Evolutionary conservation across 306 rosid genomes (phyloP), one percentile per base, ranked within the genome.

Genomic region (Delonix regia): DNA sequence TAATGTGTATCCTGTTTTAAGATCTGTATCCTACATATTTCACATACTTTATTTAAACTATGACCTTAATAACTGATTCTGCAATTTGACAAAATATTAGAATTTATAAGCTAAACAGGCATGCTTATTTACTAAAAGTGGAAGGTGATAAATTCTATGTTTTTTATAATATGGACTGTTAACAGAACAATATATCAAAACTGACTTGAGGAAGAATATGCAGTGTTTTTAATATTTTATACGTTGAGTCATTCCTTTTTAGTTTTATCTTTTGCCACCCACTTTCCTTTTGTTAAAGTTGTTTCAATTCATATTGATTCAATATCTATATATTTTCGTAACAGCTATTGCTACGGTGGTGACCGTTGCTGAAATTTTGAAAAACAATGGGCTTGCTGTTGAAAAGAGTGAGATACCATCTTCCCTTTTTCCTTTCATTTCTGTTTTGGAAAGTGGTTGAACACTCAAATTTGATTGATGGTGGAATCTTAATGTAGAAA

Each of bases 271-370:
- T 27, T 80, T 13, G 49, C 18, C 1, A 6, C 21, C 38, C 62
- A 30, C 47, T 30, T 55, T 66, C 22, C 62, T 0, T 75, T 52
- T 12, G 7, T 27, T 44, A 10, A 36, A 65, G 27, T 12, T 39
- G 28, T 28, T 30, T 30, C 27, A n/a, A 30, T 52, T 12, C 56
- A 44, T 34, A 69, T 38, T 52, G 22, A 68, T 67, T 68, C 21
- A 3, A 27, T 57, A 76, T 57, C 19, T 56, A 2, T 38, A 19
- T 38, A 10, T 65, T 19, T 67, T 83, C 33, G 7, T 61, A 48
- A 62, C 88, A 92, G 97, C 97, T 48, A 92, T 92, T 77, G 90
- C 97, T 2, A 92, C 97, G 0, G 97, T 92, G 30, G 97, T 92
- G 44, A 90, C 97, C 38, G 87, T 92, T 83, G 91, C 97, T 59